A percentile compares a stretch with the other conserved stretches of the same genome.
phyloP scores from a whole-genome alignment of 495 filamentous ascomycete species.

The Hyaloscypha variabilis region DNA sequence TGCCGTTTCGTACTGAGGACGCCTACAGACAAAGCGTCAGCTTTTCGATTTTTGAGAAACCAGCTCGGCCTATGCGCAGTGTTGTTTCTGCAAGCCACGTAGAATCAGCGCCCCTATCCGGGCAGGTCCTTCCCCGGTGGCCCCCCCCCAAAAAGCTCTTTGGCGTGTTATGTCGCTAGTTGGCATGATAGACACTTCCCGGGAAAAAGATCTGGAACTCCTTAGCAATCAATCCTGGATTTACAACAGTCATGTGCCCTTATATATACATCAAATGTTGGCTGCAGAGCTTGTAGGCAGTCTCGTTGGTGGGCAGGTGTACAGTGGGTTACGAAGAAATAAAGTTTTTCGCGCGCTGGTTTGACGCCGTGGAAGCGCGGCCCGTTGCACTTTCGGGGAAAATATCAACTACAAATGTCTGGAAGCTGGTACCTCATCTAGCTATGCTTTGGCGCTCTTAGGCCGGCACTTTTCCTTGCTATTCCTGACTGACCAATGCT shows the following conservation, averaged over 20 bases:
- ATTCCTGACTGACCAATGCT: not conserved
- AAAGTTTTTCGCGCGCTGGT: constrained; percentile 7
- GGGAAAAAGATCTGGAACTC: not conserved
- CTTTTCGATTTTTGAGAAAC: not conserved
- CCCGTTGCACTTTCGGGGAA: not conserved
- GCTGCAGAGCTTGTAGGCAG: not conserved
- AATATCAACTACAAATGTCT: not conserved
- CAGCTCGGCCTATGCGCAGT: not conserved
- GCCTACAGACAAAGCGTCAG: not conserved
- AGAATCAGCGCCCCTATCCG: not conserved
- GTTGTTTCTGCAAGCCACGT: not conserved
- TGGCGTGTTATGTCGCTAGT: not conserved
- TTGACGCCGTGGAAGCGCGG: not conserved
- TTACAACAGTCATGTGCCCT: not conserved
- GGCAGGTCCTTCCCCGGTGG: not conserved
- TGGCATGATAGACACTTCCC: not conserved
- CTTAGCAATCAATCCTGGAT: not conserved
- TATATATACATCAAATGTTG: not conserved
- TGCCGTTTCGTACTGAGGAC: not conserved
- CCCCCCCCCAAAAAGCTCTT: not conserved
- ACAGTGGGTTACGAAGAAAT: too few relatives aligned
- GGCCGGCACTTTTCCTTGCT: not conserved
- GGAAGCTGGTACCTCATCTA: not conserved
- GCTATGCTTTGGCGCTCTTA: not conserved
- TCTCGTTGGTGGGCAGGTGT: not conserved